Percentiles rank a stretch among this genome's conserved stretches.
These are phyloP conservation scores for Thielaviopsis ethacetica DNA, from an alignment of 2,329 filamentous ascomycete species.

Conservation along the genomic window DNA sequence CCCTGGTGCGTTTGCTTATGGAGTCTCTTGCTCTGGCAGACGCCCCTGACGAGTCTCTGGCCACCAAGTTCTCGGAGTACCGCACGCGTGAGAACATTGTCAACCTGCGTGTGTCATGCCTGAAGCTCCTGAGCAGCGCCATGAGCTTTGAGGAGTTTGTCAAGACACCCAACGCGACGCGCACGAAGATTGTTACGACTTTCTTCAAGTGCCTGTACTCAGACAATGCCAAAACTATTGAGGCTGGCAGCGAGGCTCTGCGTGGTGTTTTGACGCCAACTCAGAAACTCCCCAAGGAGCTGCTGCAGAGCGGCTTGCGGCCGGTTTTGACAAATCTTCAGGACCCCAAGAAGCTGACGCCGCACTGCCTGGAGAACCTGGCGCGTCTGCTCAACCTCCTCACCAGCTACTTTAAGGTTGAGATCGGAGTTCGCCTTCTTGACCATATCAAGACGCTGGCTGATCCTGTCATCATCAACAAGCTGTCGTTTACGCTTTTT, in stretches of 20 bases:
- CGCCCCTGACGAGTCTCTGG: conserved; percentile 81
- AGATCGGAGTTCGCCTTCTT: conserved; percentile 83
- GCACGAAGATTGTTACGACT: conserved; percentile 67
- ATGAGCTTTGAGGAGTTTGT: conserved; percentile 88
- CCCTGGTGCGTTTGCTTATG: conserved; percentile 76
- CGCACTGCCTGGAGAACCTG: conserved; percentile 79
- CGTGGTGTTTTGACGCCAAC: conserved; percentile 77
- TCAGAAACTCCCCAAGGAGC: conserved; percentile 83
- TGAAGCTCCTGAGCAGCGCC: conserved; percentile 80
- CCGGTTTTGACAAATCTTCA: conserved; percentile 95
- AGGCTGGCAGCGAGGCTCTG: conserved; percentile 80
- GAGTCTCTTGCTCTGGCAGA: conserved; percentile 89
- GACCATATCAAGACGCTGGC: conserved; percentile 89
- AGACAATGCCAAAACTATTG: conserved; percentile 79
- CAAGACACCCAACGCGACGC: conserved; percentile 44
- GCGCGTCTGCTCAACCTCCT: conserved; percentile 77
- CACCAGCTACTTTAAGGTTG: conserved; percentile 98
- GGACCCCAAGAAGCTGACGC: conserved; percentile 77
- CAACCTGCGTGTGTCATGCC: conserved; percentile 78
- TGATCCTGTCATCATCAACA: conserved; percentile 63
- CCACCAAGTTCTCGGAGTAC: conserved; percentile 84
- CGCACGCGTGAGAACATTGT: conserved; percentile 92
- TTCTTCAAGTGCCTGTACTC: conserved; percentile 98
- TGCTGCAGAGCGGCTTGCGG: conserved; percentile 82
- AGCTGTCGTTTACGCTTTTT: conserved; percentile 85